These are phyloP conservation scores for Cryptosporidium meleagridis DNA, from an alignment of 169 alveolate species.

Conservation along the genomic window DNA sequence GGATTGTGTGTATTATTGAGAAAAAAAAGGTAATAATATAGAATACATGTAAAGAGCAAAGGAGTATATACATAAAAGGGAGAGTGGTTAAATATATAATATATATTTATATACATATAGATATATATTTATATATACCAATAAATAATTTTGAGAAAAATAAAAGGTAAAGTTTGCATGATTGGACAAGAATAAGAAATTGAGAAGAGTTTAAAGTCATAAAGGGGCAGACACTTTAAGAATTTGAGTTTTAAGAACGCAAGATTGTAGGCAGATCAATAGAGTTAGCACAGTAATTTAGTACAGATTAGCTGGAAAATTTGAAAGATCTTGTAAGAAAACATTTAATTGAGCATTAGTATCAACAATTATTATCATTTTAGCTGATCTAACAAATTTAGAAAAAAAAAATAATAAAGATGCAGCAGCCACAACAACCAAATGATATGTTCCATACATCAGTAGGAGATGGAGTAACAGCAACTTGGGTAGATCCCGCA, in stretches of 20 bases:
- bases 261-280: background rate
- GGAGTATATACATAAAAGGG: background rate
- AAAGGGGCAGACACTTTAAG: background rate
- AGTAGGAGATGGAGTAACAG: conserved; percentile 72
- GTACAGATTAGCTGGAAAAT: background rate
- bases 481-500: conserved; percentile 71
- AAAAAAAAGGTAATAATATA: conserved; percentile 7
- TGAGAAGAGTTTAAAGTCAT: background rate
- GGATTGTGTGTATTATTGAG: conserved; percentile 48
- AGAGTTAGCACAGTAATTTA: background rate
- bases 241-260: background rate
- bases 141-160: background rate
- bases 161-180: conserved; percentile 1
- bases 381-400: background rate
- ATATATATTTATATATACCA: background rate
- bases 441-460: conserved; percentile 29
- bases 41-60: conserved; percentile 40
- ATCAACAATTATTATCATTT: background rate
- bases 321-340: background rate
- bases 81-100: background rate
- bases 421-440: conserved; percentile 57
- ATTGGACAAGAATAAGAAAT: background rate
- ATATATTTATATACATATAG: background rate
- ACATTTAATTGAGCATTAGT: background rate
- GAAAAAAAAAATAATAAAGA: background rate